Percentiles rank a stretch among this genome's conserved stretches.
Conservation (phyloP, 2,329 filamentous ascomycete species). For the Colletotrichum spaethianum region DNA sequence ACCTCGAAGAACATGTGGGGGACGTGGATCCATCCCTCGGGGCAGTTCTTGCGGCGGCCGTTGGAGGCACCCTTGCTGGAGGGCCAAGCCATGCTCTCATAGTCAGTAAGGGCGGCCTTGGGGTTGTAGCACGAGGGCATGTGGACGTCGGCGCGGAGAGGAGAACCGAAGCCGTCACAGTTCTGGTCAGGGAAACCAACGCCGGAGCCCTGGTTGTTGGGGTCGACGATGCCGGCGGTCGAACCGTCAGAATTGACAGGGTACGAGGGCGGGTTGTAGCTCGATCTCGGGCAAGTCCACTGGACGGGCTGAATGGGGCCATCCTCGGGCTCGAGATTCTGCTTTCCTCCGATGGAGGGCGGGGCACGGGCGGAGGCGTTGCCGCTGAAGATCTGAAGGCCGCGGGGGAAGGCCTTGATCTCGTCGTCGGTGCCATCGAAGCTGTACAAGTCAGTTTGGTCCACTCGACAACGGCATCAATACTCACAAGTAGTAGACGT, state of each 20-base stretch:
- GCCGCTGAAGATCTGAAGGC: constrained; percentile 80
- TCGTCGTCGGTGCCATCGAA: constrained; percentile 76
- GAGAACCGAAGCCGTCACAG: constrained; percentile 75
- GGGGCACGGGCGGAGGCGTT: constrained; percentile 70
- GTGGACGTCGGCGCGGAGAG: constrained; percentile 76
- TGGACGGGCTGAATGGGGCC: constrained; percentile 69
- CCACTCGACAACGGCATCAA: background rate
- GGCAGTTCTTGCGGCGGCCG: constrained; percentile 68
- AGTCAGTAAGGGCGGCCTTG: constrained; percentile 69
- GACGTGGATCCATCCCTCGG: constrained; percentile 66
- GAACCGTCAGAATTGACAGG: constrained; percentile 68
- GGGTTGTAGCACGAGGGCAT: constrained; percentile 84
- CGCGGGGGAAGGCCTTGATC: constrained; percentile 78
- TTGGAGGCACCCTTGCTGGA: constrained; percentile 54
- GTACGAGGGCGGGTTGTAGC: constrained; percentile 66
- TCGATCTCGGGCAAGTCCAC: constrained; percentile 72
- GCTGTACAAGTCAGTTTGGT: constrained; percentile 52
- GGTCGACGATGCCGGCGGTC: constrained; percentile 68
- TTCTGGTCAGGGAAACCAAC: constrained; percentile 79
- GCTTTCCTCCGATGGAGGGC: constrained; percentile 64
- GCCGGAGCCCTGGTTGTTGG: constrained; percentile 68
- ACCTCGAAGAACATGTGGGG: constrained; percentile 72
- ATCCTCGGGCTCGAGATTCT: constrained; percentile 65
- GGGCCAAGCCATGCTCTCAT: constrained; percentile 78
- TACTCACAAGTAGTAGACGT: constrained; percentile 80